Conservation (phyloP, 2,329 filamentous ascomycete species). For the Grosmannia penicillata region DNA sequence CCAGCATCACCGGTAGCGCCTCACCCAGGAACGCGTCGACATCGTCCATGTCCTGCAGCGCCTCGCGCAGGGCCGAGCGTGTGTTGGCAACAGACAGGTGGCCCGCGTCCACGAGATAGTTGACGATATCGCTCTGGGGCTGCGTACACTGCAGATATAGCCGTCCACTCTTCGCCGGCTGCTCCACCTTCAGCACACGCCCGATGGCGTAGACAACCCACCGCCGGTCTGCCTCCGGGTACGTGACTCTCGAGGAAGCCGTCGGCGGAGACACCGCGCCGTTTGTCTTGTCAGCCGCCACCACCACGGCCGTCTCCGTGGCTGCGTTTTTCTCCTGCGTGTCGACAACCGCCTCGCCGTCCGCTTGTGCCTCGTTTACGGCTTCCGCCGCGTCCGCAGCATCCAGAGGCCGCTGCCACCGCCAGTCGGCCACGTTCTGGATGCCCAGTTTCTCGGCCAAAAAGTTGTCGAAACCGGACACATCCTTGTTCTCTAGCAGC, state of each 20-base stretch:
- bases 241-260: constrained; percentile 11
- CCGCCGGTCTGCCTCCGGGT: constrained; percentile 44
- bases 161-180: constrained; percentile 5
- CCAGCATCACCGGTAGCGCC: constrained; percentile 47
- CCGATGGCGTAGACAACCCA: constrained; percentile 51
- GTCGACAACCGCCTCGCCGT: not conserved
- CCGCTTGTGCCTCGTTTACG: constrained; percentile 10
- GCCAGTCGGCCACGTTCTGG: constrained; percentile 10
- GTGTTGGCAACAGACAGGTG: constrained; percentile 46
- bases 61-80: constrained; percentile 38
- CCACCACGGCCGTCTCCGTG: constrained; percentile 10
- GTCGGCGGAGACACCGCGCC: not conserved
- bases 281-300: not conserved
- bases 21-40: constrained; percentile 36
- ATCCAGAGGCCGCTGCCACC: constrained; percentile 13
- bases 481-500: constrained; percentile 28
- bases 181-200: constrained; percentile 31
- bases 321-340: too few species aligned
- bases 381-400: not conserved
- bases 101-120: constrained; percentile 44
- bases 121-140: constrained; percentile 38
- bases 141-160: constrained; percentile 23
- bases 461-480: constrained; percentile 30
- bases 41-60: constrained; percentile 25
- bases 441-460: constrained; percentile 29